These are phyloP conservation scores for Aspergillus candidus DNA, from an alignment of 2,329 filamentous ascomycete genomes.

Conservation along the genomic window DNA sequence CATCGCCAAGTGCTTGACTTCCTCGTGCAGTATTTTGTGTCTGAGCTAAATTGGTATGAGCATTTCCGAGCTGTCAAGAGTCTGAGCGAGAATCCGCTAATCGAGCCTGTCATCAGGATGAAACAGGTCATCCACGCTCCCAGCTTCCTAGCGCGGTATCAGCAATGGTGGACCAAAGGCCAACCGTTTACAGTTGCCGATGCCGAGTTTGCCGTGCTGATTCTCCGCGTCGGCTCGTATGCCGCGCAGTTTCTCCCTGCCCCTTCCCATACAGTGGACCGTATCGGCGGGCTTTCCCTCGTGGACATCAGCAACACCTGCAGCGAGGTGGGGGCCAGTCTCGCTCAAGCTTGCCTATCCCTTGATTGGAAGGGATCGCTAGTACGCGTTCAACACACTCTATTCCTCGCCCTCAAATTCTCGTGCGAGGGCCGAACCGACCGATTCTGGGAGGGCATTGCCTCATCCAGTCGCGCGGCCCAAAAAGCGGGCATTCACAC, in stretches of 20 bases:
- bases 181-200: background rate
- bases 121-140: constrained; percentile 5
- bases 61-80: no score
- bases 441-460: constrained; percentile 2
- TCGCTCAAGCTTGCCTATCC: background rate
- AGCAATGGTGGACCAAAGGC: constrained; percentile 4
- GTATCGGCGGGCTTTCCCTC: background rate
- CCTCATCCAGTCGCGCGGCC: background rate
- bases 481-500: constrained; percentile 2
- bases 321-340: background rate
- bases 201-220: constrained; percentile 3
- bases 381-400: constrained; percentile 3
- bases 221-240: constrained; percentile 3
- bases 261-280: background rate
- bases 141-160: constrained; percentile 3
- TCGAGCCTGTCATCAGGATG: background rate
- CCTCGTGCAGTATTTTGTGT: constrained; percentile 4
- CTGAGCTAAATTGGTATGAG: constrained; percentile 4
- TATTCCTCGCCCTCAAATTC: constrained; percentile 1
- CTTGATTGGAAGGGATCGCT: constrained; percentile 1
- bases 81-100: background rate
- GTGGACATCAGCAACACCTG: constrained; percentile 1
- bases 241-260: constrained; percentile 4
- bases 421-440: constrained; percentile 2
- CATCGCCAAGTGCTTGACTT: constrained; percentile 2